A percentile compares a stretch with the other conserved stretches of the same genome.
Evolutionary conservation across 106 monocot species (phyloP).

Genomic region (Apostasia shenzhenica): DNA sequence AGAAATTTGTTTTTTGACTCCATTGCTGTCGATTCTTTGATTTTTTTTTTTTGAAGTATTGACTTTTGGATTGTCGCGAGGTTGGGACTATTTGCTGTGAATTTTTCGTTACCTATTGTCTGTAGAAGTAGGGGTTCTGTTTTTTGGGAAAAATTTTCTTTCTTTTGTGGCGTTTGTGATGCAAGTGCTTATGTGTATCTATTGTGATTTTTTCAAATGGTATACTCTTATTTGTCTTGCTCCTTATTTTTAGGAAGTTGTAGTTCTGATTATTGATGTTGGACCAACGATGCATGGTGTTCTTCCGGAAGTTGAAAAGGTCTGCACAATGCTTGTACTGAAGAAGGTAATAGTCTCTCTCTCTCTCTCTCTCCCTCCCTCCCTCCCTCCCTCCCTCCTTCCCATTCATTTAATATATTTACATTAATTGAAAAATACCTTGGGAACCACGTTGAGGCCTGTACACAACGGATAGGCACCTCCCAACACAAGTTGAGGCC

Average conservation of each 20-base stretch:
- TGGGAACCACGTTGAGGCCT: background rate
- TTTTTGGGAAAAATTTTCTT: too few relatives aligned
- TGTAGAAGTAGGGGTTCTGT: too few relatives aligned
- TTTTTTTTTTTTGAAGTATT: background rate
- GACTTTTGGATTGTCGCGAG: too few relatives aligned
- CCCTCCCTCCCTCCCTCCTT: too few relatives aligned
- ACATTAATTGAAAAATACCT: background rate
- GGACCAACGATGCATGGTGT: conserved; percentile 79
- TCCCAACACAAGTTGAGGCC: background rate
- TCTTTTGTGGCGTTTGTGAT: too few relatives aligned
- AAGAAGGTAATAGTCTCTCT: conserved; percentile 59
- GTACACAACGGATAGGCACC: background rate
- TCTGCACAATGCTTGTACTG: conserved; percentile 74
- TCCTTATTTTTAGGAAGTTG: conserved; percentile 39
- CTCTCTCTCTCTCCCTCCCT: background rate
- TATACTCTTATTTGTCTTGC: too few relatives aligned
- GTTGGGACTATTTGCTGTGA: too few relatives aligned
- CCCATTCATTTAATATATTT: background rate
- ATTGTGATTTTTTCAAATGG: too few relatives aligned
- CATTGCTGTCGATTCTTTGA: background rate
- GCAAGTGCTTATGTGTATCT: too few relatives aligned
- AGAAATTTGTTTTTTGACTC: background rate
- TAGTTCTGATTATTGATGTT: conserved; percentile 84
- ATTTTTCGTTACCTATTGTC: too few relatives aligned
- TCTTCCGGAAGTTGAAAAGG: conserved; percentile 66